phyloP scores from a whole-genome alignment of 257 asterid genomes.

The Solanum tarapatanum region DNA sequence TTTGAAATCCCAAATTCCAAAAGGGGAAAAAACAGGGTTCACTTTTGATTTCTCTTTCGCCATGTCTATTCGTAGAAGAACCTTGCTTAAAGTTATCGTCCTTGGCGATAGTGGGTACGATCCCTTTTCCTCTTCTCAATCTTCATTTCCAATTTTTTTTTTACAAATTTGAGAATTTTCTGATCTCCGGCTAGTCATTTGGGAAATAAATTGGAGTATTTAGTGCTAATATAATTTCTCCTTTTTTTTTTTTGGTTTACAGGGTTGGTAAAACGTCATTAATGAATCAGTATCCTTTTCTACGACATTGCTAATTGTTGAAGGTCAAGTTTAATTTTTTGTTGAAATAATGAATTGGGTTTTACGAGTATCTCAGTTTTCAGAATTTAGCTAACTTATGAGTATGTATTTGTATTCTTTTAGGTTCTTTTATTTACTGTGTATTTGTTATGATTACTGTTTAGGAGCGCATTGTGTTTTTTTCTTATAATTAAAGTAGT shows the following conservation, averaged over 20 bases:
- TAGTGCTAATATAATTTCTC: background rate
- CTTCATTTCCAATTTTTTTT: background rate
- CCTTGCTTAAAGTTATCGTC: constrained; percentile 93
- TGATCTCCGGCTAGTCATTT: background rate
- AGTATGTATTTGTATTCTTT: background rate
- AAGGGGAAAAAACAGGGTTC: background rate
- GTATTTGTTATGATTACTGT: background rate
- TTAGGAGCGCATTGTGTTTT: background rate
- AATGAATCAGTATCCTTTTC: constrained; percentile 93
- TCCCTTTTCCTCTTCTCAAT: background rate
- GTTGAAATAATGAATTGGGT: background rate
- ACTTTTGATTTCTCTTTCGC: constrained; percentile 6
- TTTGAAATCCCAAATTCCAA: background rate
- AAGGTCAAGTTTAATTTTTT: background rate
- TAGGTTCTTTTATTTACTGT: background rate
- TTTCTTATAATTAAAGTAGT: background rate
- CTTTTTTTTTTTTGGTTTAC: constrained; percentile 8
- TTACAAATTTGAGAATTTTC: background rate
- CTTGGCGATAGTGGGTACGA: constrained; percentile 97
- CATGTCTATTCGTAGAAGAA: constrained; percentile 87
- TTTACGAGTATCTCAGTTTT: background rate
- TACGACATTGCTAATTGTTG: background rate
- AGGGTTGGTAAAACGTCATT: constrained; percentile 98
- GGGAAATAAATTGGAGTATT: background rate
- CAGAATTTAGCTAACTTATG: background rate